Evolutionary conservation across 176 grass and related monocot species (phyloP), one percentile per base, ranked within the genome.

Genomic region (Aegilops sharonensis): DNA sequence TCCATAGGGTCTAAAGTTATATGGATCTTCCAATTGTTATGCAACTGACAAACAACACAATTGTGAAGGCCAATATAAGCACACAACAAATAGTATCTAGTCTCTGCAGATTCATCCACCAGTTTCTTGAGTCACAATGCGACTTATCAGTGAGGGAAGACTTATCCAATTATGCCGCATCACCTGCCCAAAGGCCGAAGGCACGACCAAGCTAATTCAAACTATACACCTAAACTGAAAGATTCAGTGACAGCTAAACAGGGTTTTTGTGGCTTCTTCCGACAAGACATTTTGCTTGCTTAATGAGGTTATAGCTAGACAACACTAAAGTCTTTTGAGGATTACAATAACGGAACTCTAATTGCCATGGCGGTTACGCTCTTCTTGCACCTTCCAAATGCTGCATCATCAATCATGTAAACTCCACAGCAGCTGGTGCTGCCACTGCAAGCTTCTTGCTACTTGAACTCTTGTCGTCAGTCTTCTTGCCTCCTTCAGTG

Each of bases 151-250:
- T 77, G 40, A 72, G 86, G 82, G 70, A 73, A 72, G 43, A 88
- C 72, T 88, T 88, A 78, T 88, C 86, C 79, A 64, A 91, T 88
- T 73, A 88, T 85, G 90, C 71, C 20, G 32, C 78, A 88, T 85
- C 32, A 11, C 82, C 82, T 20, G 64, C 72, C 83, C 36, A 45
- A 87, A 81, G 81, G 81, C 48, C 17, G 14, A 72, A 71, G 82
- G 64, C 78, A 47, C 20, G 72, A 27, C 78, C 88, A 81, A 72
- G 77, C 86, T 88, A 88, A 88, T 88, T 85, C 86, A 91, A 91
- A 91, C 90, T 91, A 91, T 91, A 91, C 90, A 91, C 54, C 90
- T 85, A 91, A 72, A 85, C 70, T 88, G 82, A 85, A 88, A 72
- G 23, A 85, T 88, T 91, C 72, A 91, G 86, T 82, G 82, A 85